A percentile compares a stretch with the other conserved stretches of the same genome.
Conservation (phyloP, 768 basidiomycete genomes). For the Kwoniella pini region DNA sequence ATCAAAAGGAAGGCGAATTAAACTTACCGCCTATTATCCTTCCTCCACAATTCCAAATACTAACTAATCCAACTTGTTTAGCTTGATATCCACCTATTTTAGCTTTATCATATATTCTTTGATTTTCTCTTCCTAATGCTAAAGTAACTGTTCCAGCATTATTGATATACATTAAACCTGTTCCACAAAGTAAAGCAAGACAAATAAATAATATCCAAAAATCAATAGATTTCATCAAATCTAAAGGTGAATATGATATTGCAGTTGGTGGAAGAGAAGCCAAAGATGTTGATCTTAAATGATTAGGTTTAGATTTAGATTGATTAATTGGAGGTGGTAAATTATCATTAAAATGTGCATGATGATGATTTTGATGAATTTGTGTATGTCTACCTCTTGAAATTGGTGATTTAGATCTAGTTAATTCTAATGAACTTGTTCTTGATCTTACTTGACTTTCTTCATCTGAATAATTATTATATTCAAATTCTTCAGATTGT, state of each 20-base stretch:
- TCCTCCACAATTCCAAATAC: constrained; percentile 76
- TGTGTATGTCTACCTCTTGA: constrained; percentile 10
- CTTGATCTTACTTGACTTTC: constrained; percentile 7
- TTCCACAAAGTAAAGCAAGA: constrained; percentile 66
- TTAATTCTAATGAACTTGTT: constrained; percentile 38
- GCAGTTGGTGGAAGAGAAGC: constrained; percentile 15
- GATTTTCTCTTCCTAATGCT: constrained; percentile 60
- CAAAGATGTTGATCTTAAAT: constrained; percentile 14
- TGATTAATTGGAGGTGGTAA: neutral
- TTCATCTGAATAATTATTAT: neutral
- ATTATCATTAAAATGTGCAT: constrained; percentile 12
- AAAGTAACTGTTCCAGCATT: constrained; percentile 80
- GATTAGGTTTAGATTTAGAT: neutral
- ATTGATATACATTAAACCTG: constrained; percentile 81
- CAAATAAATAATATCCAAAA: constrained; percentile 68
- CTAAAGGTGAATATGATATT: constrained; percentile 31
- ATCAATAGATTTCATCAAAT: constrained; percentile 61
- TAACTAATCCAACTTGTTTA: constrained; percentile 77
- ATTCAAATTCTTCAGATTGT: constrained; percentile 5
- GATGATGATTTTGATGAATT: constrained; percentile 3
- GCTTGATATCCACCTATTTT: constrained; percentile 76
- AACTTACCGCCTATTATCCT: constrained; percentile 69
- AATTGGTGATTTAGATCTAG: constrained; percentile 29
- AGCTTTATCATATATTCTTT: constrained; percentile 65
- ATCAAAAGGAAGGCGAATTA: neutral